Evolutionary conservation across 495 filamentous ascomycete genomes (phyloP), one percentile per base, ranked within the genome.

Genomic region (Hypoxylon crocopeplum): DNA sequence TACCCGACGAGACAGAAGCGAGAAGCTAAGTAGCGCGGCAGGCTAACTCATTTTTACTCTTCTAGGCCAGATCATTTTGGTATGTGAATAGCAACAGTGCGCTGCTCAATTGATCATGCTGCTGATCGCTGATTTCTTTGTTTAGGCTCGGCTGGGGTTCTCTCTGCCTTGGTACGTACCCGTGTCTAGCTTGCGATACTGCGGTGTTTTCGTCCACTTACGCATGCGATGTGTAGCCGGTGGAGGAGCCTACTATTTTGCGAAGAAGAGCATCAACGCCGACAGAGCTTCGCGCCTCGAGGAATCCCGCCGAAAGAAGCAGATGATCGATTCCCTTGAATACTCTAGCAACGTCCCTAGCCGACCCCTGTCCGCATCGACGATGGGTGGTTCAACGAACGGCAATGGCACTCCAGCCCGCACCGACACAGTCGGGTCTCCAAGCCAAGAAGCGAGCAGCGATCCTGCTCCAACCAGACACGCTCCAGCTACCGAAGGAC

Each of bases 401-500:
- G 72, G 67, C 52, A 72, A 67, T 51, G 73, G 73, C 8, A 70
- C 69, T 3, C 70, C 78, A 19, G 68, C 77, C 38, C 69, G 77
- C 45, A 73, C 69, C 39, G 85, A 94, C 71, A 76, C 83, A 54
- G 84, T 83, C 11, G 83, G 81, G 6, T 92, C 87, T 29, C 92
- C 91, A n/a, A 91, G 89, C 64, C 79, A 82, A 50, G 92, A 96
- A 74, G 85, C 86, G 12, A 88, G 82, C 54, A 77, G 78, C 37
- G 93, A 97, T 78, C 93, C 93, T 22, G 93, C 93, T 16, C 86
- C 94, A 3, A 94, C 92, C 17, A 78, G 89, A 49, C 93, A 95
- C 73, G 87, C 87, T 40, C 88, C 91, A 2, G 79, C 88, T 59
- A 90, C 84, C 25, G 90, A 91, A 67, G 76, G 73, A 40, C 80